A percentile compares a stretch with the other conserved stretches of the same genome.
Conservation (phyloP, 192 early-diverging fungal genomes). For the Haplosporangium gracile region DNA sequence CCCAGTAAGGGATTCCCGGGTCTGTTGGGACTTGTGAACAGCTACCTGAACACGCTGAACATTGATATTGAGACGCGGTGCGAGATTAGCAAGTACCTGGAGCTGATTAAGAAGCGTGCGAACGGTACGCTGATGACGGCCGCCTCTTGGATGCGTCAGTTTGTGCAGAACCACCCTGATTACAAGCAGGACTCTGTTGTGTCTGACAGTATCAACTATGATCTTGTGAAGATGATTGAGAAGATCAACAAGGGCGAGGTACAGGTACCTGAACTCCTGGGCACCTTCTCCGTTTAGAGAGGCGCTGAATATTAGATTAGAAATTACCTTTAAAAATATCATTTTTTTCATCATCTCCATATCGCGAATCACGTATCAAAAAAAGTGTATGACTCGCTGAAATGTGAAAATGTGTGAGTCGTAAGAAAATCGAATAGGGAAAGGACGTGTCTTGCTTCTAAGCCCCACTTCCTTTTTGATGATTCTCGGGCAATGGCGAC, state of each 20-base stretch:
- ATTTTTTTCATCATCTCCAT: neutral
- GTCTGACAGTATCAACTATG: constrained; percentile 85
- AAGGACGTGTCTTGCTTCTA: neutral
- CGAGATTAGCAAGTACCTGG: constrained; percentile 80
- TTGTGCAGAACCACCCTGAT: constrained; percentile 86
- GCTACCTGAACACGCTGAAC: constrained; percentile 84
- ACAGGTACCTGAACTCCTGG: constrained; percentile 63
- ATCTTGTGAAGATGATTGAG: constrained; percentile 77
- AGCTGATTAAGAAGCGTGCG: constrained; percentile 84
- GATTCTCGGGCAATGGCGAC: neutral
- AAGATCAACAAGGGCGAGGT: constrained; percentile 69
- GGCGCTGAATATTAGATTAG: neutral
- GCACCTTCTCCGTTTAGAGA: constrained; percentile 49
- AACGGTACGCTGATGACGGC: constrained; percentile 87
- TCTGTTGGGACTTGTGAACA: constrained; percentile 84
- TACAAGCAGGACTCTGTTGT: constrained; percentile 95
- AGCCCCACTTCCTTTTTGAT: neutral
- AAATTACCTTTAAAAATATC: too few species aligned
- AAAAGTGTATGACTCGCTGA: neutral
- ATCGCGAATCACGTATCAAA: neutral
- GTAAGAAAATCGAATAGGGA: neutral
- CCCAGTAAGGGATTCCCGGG: constrained; percentile 80
- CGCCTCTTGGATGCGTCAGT: constrained; percentile 92
- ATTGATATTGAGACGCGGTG: constrained; percentile 78
- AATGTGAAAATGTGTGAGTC: neutral